These are phyloP conservation scores for Podospora australis DNA, from an alignment of 495 filamentous ascomycete genomes.

Conservation along the genomic window DNA sequence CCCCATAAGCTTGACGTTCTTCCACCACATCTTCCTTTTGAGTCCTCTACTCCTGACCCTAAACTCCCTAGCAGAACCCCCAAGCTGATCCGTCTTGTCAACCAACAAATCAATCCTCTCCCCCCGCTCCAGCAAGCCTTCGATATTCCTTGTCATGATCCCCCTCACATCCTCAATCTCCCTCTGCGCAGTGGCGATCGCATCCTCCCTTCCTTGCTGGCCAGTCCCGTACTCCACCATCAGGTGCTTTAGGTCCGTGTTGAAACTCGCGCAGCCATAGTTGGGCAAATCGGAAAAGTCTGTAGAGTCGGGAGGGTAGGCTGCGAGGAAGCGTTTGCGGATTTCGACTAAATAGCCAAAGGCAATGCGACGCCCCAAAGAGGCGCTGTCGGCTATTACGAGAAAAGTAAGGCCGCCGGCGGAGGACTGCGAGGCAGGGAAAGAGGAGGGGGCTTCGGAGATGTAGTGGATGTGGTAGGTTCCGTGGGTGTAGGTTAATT, in stretches of 20 bases:
- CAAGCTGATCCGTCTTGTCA: constrained; percentile 91
- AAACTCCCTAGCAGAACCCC: constrained; percentile 82
- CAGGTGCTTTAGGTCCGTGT: constrained; percentile 63
- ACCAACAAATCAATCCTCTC: constrained; percentile 94
- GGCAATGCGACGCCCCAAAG: constrained; percentile 76
- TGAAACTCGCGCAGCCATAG: constrained; percentile 87
- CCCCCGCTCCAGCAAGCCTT: constrained; percentile 87
- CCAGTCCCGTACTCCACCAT: constrained; percentile 84
- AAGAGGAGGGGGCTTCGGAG: constrained; percentile 68
- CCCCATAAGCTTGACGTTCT: constrained; percentile 92
- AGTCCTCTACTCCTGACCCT: constrained; percentile 75
- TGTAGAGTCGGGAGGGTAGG: constrained; percentile 59
- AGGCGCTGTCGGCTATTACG: constrained; percentile 62
- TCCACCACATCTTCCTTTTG: constrained; percentile 98
- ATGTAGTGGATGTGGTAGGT: constrained; percentile 94
- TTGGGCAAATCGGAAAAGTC: constrained; percentile 74
- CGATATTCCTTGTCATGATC: constrained; percentile 99
- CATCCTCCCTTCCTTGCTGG: constrained; percentile 66
- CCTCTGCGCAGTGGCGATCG: constrained; percentile 69
- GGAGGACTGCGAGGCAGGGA: constrained; percentile 41
- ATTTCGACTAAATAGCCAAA: constrained; percentile 92
- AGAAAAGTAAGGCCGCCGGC: constrained; percentile 80
- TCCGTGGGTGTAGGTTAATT: constrained; percentile 90
- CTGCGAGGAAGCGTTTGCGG: constrained; percentile 74
- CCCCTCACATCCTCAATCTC: constrained; percentile 92